Conservation (phyloP, 1,284 basidiomycete species). For the Calocybe gambosa region DNA sequence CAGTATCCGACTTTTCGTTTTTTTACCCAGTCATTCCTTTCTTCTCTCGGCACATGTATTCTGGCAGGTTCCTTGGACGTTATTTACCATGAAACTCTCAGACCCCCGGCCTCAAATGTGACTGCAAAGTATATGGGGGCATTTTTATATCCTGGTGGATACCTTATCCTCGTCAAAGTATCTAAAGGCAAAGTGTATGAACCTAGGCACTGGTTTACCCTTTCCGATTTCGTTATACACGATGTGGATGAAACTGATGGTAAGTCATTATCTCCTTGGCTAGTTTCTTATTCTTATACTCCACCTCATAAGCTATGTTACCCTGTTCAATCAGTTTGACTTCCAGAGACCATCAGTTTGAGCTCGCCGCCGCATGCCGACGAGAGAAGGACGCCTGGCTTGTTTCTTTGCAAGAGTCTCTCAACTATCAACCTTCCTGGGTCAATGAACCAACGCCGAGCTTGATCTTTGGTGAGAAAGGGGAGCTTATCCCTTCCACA, state of each 20-base stretch:
- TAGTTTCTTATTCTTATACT: conserved; percentile 1
- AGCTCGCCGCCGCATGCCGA: conserved; percentile 77
- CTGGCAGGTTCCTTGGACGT: conserved; percentile 82
- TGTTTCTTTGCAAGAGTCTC: conserved; percentile 49
- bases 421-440: conserved; percentile 40
- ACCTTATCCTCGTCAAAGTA: conserved; percentile 82
- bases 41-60: conserved; percentile 65
- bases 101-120: conserved; percentile 38
- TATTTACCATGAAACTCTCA: conserved; percentile 54
- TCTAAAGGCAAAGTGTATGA: conserved; percentile 78
- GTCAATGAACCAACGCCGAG: conserved; percentile 55
- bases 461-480: conserved; percentile 39
- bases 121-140: conserved; percentile 85
- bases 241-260: conserved; percentile 67
- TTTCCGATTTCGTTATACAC: conserved; percentile 65
- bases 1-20: conserved; percentile 23
- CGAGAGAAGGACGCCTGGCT: conserved; percentile 85
- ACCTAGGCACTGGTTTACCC: conserved; percentile 79
- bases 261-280: conserved; percentile 26
- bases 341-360: conserved; percentile 66
- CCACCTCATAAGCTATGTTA: conserved; percentile 59
- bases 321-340: conserved; percentile 77
- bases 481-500: conserved; percentile 27
- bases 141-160: conserved; percentile 82
- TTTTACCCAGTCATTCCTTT: conserved; percentile 51